Percentiles rank a stretch among this genome's conserved stretches.
phyloP scores from a whole-genome alignment of 768 basidiomycete species.

The Russula compacta region DNA sequence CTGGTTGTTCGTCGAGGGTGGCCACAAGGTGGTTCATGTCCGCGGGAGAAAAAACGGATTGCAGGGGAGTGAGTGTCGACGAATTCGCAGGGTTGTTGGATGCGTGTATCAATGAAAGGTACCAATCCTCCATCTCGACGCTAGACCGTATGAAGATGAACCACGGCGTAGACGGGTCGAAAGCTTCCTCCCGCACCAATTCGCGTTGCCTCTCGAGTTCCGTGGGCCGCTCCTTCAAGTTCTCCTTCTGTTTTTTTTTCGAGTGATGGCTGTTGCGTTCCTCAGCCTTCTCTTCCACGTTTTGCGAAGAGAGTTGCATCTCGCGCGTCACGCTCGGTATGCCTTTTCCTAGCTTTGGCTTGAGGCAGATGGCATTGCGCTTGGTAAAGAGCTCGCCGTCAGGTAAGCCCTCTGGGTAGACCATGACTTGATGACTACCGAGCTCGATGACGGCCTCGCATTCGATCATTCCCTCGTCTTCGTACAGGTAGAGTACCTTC shows the following conservation, averaged over 20 bases:
- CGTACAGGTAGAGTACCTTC: conserved; percentile 85
- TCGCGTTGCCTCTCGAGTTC: conserved; percentile 28
- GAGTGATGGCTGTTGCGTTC: conserved; percentile 33
- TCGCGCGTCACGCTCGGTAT: conserved; percentile 47
- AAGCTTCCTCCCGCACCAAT: conserved; percentile 40
- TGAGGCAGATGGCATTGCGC: conserved; percentile 78
- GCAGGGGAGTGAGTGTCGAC: conserved; percentile 50
- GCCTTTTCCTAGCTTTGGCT: conserved; percentile 35
- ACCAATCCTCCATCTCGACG: conserved; percentile 97
- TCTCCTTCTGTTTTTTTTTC: conserved; percentile 37
- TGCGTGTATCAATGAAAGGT: conserved; percentile 70
- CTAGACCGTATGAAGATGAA: conserved; percentile 87
- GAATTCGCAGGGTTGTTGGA: conserved; percentile 54
- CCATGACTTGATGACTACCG: conserved; percentile 61
- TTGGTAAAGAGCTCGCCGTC: conserved; percentile 91
- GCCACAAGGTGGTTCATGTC: conserved; percentile 82
- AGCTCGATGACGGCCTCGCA: conserved; percentile 89
- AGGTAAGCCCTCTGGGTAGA: conserved; percentile 64
- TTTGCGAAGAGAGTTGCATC: conserved; percentile 31
- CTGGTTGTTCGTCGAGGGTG: conserved; percentile 86
- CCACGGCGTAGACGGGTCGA: conserved; percentile 62
- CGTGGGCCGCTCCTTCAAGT: conserved; percentile 24
- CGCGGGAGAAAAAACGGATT: conserved; percentile 54
- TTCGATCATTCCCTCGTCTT: conserved; percentile 85
- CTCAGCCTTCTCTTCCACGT: conserved; percentile 29